These are phyloP conservation scores for Penicillium ucsense DNA, from an alignment of 495 filamentous ascomycete species.

Conservation along the genomic window DNA sequence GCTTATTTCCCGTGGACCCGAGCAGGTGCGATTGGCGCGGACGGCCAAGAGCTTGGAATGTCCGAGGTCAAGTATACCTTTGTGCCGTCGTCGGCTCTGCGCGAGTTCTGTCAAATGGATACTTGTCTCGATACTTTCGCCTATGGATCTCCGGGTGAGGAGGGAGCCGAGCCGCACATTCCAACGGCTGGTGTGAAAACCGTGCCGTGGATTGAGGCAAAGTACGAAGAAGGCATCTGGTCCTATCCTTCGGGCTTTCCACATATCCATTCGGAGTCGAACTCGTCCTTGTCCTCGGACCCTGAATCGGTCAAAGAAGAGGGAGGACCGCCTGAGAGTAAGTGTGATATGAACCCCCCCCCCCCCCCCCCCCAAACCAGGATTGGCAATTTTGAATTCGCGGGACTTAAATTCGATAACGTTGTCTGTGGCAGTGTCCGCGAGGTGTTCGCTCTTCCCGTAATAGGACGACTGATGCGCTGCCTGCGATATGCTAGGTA, in stretches of 20 bases:
- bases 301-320: no score
- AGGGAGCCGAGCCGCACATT: conserved; percentile 17
- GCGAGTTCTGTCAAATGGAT: conserved; percentile 24
- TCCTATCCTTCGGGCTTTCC: conserved; percentile 13
- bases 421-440: neutral
- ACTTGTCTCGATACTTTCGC: conserved; percentile 23
- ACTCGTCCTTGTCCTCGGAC: neutral
- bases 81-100: conserved; percentile 29
- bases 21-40: conserved; percentile 24
- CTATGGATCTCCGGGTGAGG: conserved; percentile 30
- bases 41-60: conserved; percentile 25
- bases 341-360: neutral
- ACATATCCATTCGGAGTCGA: neutral
- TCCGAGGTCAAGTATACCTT: conserved; percentile 33
- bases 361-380: neutral
- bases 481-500: neutral
- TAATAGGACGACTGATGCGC: neutral
- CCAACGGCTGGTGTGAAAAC: conserved; percentile 30
- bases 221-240: conserved; percentile 15
- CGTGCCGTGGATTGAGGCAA: conserved; percentile 33
- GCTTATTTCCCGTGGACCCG: conserved; percentile 28
- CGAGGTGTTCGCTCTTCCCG: neutral
- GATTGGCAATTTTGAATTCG: neutral
- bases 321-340: neutral
- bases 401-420: neutral